Conservation (phyloP, 805 yeast genomes). For the Pichia deserticola region DNA sequence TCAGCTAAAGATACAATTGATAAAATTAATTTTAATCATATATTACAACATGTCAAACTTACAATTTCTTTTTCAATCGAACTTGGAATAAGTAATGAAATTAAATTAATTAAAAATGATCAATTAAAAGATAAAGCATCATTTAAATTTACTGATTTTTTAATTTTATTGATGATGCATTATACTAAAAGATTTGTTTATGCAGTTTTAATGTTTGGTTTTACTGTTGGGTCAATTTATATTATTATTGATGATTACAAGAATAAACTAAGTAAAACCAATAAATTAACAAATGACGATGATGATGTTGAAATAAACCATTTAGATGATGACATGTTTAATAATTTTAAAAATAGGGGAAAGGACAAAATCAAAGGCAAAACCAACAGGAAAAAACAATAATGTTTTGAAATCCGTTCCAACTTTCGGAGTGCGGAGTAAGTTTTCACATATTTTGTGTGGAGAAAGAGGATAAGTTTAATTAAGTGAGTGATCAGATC, state of each 20-base stretch:
- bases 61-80: slow-evolving; percentile 70
- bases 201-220: slow-evolving; percentile 3
- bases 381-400: too few relatives aligned
- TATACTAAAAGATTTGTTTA: slow-evolving; percentile 12
- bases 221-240: slow-evolving; percentile 1
- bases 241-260: neutral
- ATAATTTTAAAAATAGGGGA: too few relatives aligned
- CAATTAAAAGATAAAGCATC: slow-evolving; percentile 2
- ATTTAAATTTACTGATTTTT: slow-evolving; percentile 14
- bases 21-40: slow-evolving; percentile 67
- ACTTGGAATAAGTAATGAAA: slow-evolving; percentile 37
- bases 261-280: neutral
- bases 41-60: slow-evolving; percentile 73
- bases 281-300: neutral
- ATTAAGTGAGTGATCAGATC: too few relatives aligned
- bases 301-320: neutral
- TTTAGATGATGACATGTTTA: neutral
- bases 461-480: too few relatives aligned
- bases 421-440: too few relatives aligned
- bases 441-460: too few relatives aligned
- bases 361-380: too few relatives aligned
- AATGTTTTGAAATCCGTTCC: too few relatives aligned
- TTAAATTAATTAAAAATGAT: neutral
- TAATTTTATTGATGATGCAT: slow-evolving; percentile 10
- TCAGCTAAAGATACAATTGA: slow-evolving; percentile 75